phyloP scores from a whole-genome alignment of 176 grass and related monocot species.

The Aegilops tauschii region DNA sequence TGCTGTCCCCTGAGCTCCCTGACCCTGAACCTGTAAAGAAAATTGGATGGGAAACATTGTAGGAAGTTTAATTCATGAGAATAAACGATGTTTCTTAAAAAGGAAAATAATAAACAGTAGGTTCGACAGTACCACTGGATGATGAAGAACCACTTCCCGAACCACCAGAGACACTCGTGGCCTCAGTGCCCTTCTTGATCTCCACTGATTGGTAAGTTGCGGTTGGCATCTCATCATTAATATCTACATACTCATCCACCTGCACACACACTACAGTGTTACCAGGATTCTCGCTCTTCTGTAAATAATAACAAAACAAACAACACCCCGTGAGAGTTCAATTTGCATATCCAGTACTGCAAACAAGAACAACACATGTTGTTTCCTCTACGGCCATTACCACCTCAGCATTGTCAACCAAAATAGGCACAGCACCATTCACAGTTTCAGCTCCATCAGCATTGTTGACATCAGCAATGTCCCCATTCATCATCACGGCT shows the following conservation, averaged over 20 bases:
- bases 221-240: conserved; percentile 76
- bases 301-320: conserved; percentile 26
- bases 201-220: conserved; percentile 69
- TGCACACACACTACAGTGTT: conserved; percentile 30
- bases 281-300: conserved; percentile 24
- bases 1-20: conserved; percentile 48
- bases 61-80: not conserved
- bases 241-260: conserved; percentile 78
- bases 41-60: not conserved
- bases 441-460: conserved; percentile 19
- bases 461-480: not conserved
- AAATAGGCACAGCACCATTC: conserved; percentile 12
- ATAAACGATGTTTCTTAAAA: not conserved
- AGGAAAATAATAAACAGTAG: not conserved
- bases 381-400: conserved; percentile 7
- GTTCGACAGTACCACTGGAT: conserved; percentile 54
- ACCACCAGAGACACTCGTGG: conserved; percentile 51
- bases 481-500: conserved; percentile 23
- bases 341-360: not conserved
- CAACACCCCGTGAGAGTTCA: not conserved
- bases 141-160: conserved; percentile 65
- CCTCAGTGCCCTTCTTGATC: conserved; percentile 66
- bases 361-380: not conserved
- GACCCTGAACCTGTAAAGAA: conserved; percentile 55
- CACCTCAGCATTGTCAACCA: conserved; percentile 16